These are phyloP conservation scores for Nepenthes alata DNA, from an alignment of 179 eudicot genomes.

Conservation along the genomic window DNA sequence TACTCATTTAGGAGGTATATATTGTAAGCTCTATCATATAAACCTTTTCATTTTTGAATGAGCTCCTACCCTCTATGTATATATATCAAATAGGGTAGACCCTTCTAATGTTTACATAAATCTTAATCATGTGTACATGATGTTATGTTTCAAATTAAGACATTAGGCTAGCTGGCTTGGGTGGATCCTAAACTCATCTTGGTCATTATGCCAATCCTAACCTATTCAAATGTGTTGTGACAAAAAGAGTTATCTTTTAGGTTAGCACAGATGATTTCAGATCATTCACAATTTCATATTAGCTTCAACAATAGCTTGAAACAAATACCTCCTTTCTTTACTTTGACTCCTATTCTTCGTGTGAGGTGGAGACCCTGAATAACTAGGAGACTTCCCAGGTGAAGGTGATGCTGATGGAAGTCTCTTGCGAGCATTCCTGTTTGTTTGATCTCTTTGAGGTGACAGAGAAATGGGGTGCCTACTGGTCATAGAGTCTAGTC, in stretches of 20 bases:
- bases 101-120: too few relatives aligned
- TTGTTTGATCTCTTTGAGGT: conserved; percentile 51
- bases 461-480: conserved; percentile 43
- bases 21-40: too few relatives aligned
- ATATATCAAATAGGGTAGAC: too few relatives aligned
- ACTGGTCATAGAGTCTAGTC: conserved; percentile 13
- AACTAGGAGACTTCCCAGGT: conserved; percentile 28
- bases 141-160: background rate
- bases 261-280: too few relatives aligned
- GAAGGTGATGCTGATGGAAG: conserved; percentile 33
- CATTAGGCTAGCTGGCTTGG: background rate
- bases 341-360: conserved; percentile 26
- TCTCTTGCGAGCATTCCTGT: conserved; percentile 19
- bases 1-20: too few relatives aligned
- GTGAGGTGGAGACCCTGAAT: conserved; percentile 22
- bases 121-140: background rate
- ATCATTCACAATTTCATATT: background rate
- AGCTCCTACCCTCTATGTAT: too few relatives aligned
- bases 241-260: too few relatives aligned
- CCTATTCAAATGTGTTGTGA: too few relatives aligned
- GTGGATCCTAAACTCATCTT: too few relatives aligned
- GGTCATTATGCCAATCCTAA: too few relatives aligned
- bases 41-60: too few relatives aligned
- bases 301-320: background rate
- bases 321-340: conserved; percentile 33